A percentile compares a stretch with the other conserved stretches of the same genome.
Conservation (phyloP, 495 filamentous ascomycete species). For the Xylaria acuta region DNA sequence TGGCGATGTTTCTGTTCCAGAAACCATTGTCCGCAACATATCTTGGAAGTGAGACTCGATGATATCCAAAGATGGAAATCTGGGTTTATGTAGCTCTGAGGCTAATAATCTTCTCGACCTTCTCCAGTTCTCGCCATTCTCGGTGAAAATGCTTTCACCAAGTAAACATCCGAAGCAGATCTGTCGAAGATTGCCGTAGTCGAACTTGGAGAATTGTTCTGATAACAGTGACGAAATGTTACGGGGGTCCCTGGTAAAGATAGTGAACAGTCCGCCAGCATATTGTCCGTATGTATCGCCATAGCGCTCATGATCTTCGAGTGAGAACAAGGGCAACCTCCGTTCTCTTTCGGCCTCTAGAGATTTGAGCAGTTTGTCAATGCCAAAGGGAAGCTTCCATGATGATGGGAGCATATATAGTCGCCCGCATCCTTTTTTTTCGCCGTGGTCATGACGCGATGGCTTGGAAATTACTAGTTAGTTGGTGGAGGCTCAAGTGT, state of each 20-base stretch:
- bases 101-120: neutral
- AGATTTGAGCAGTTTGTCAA: neutral
- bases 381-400: constrained; percentile 1
- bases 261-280: neutral
- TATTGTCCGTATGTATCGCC: neutral
- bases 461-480: neutral
- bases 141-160: neutral
- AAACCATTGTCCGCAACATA: neutral
- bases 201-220: neutral
- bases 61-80: neutral
- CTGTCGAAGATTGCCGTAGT: neutral
- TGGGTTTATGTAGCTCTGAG: neutral
- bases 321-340: neutral
- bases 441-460: neutral
- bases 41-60: constrained; percentile 1
- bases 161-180: neutral
- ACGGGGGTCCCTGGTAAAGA: neutral
- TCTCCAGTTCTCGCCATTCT: neutral
- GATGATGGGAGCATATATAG: neutral
- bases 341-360: neutral
- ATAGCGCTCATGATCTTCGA: constrained; percentile 1
- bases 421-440: neutral
- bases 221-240: neutral
- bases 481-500: neutral
- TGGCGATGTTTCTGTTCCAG: neutral